phyloP scores from a whole-genome alignment of 2,329 filamentous ascomycete genomes.

The Hypoxylon sp. region DNA sequence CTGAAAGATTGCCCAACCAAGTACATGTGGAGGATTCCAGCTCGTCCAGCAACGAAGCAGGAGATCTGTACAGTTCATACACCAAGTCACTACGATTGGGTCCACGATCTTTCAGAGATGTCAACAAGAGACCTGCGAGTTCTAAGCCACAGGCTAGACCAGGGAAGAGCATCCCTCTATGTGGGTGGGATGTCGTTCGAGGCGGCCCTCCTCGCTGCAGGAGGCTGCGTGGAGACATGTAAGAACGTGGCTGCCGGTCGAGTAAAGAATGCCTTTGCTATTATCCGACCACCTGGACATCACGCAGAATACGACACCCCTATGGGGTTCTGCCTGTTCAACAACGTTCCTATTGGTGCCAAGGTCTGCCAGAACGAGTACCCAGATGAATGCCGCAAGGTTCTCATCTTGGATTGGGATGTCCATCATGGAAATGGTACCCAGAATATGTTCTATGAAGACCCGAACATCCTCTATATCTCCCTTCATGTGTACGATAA shows the following conservation, averaged over 20 bases:
- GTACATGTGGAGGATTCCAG: constrained; percentile 83
- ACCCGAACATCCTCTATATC: constrained; percentile 95
- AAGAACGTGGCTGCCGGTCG: constrained; percentile 86
- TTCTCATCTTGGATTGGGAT: constrained; percentile 94
- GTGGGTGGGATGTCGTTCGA: constrained; percentile 86
- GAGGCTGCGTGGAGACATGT: constrained; percentile 95
- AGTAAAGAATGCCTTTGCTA: constrained; percentile 94
- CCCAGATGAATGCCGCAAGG: constrained; percentile 84
- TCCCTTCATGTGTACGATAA: constrained; percentile 91
- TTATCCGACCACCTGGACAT: constrained; percentile 95
- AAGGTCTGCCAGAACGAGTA: constrained; percentile 87
- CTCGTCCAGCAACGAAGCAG: constrained; percentile 80
- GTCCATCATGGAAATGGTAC: constrained; percentile 89
- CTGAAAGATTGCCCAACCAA: constrained; percentile 68
- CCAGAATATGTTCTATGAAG: constrained; percentile 95
- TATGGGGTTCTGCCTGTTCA: constrained; percentile 98
- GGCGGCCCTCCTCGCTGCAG: constrained; percentile 86
- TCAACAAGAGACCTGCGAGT: constrained; percentile 76
- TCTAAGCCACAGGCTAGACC: constrained; percentile 73
- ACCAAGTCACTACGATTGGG: constrained; percentile 83
- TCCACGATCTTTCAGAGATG: constrained; percentile 70
- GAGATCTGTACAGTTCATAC: constrained; percentile 88
- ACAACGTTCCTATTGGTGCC: constrained; percentile 96
- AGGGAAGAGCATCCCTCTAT: constrained; percentile 82
- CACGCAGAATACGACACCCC: constrained; percentile 89